These are phyloP conservation scores for Xylaria sp. DNA, from an alignment of 2,329 filamentous ascomycete species.

Conservation along the genomic window DNA sequence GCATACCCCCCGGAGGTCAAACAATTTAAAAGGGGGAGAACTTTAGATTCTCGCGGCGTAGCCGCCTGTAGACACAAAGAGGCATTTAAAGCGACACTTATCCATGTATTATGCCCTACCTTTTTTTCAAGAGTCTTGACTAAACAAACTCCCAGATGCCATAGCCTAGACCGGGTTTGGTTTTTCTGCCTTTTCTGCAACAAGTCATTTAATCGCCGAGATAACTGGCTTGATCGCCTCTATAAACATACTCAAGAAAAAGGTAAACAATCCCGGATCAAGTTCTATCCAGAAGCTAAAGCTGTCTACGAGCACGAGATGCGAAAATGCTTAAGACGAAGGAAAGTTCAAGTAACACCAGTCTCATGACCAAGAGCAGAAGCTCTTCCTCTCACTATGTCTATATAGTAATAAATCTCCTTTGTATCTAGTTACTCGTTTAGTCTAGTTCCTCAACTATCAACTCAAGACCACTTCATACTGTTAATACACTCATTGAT, in stretches of 20 bases:
- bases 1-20: no score
- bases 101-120: neutral
- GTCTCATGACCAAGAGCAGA: neutral
- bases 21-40: no score
- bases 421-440: no score
- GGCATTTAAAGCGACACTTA: neutral
- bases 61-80: no score
- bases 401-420: conserved; percentile 9
- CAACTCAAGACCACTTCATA: neutral
- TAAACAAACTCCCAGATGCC: neutral
- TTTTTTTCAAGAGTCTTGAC: neutral
- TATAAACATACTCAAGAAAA: conserved; percentile 16
- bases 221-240: conserved; percentile 11
- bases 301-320: neutral
- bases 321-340: no score
- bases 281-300: conserved; percentile 4
- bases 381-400: no score
- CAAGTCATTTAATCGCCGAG: conserved; percentile 4
- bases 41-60: no score
- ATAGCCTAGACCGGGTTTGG: neutral
- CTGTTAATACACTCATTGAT: neutral
- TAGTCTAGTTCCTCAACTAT: neutral
- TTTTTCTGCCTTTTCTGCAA: conserved; percentile 6
- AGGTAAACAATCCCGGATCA: neutral
- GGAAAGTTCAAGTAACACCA: neutral